Conservation (phyloP, 2,329 filamentous ascomycete species). For the Neoarthrinium moseri region DNA sequence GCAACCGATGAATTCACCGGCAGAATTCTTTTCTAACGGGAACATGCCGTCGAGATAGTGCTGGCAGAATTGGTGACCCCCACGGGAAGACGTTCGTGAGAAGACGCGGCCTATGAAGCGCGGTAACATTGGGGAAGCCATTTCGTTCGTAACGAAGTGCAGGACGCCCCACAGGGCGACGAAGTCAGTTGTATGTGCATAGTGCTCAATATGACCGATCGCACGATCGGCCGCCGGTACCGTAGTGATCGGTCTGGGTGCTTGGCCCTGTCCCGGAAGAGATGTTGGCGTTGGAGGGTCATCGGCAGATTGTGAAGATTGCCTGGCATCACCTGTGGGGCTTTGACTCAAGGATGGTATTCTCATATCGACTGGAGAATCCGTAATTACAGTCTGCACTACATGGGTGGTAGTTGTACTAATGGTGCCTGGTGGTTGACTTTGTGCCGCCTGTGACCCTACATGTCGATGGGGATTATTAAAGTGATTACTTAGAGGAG, state of each 20-base stretch:
- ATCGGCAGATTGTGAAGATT: slow-evolving; percentile 7
- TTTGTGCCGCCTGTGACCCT: slow-evolving; percentile 39
- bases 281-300: slow-evolving; percentile 33
- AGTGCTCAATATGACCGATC: slow-evolving; percentile 77
- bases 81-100: slow-evolving; percentile 44
- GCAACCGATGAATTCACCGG: slow-evolving; percentile 39
- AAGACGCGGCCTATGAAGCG: slow-evolving; percentile 65
- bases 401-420: slow-evolving; percentile 31
- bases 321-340: not conserved
- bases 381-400: slow-evolving; percentile 31
- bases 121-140: slow-evolving; percentile 46
- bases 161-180: slow-evolving; percentile 74
- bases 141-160: slow-evolving; percentile 56
- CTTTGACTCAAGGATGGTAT: not conserved
- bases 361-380: slow-evolving; percentile 26
- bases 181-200: slow-evolving; percentile 72
- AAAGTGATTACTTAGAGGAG: slow-evolving; percentile 60
- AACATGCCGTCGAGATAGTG: slow-evolving; percentile 65
- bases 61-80: slow-evolving; percentile 59
- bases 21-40: slow-evolving; percentile 42
- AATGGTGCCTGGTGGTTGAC: slow-evolving; percentile 27
- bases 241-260: slow-evolving; percentile 13
- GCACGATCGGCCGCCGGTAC: slow-evolving; percentile 42
- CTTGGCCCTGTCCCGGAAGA: slow-evolving; percentile 16
- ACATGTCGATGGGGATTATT: slow-evolving; percentile 67